Conservation (phyloP, 257 asterid species). For the Solanum paucissectum region DNA sequence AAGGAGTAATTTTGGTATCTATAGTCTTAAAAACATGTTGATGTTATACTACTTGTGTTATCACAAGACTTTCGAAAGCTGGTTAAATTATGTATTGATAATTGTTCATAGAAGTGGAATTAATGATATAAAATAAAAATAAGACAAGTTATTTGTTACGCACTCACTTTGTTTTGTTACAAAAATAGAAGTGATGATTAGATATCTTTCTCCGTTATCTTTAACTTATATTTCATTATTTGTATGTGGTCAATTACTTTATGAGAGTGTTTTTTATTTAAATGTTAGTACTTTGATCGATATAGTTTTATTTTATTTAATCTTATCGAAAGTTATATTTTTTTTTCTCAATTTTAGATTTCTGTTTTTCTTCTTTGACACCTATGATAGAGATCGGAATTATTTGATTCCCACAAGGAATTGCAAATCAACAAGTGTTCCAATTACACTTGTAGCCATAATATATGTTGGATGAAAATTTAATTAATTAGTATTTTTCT, state of each 20-base stretch:
- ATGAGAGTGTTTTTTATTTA: not conserved
- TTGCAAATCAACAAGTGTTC: not conserved
- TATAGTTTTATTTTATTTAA: too few species aligned
- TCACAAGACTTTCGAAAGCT: not conserved
- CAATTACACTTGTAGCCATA: not conserved
- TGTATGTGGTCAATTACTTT: not conserved
- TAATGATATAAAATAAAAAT: not conserved
- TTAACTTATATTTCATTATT: not conserved
- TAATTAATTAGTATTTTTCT: not conserved
- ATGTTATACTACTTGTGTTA: not conserved
- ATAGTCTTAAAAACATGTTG: not conserved
- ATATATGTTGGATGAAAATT: not conserved
- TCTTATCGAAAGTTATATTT: accelerated
- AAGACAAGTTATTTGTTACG: not conserved
- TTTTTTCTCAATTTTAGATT: not conserved
- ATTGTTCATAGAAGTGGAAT: not conserved
- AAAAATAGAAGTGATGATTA: not conserved
- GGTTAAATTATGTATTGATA: not conserved
- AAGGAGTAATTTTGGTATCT: not conserved
- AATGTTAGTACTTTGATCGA: not conserved
- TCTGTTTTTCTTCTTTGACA: accelerated
- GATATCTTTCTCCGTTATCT: not conserved
- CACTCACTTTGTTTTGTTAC: too few species aligned
- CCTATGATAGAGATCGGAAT: accelerated
- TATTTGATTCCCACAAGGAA: not conserved